Evolutionary conservation across 345 rosid genomes (phyloP).

Genomic region (Viola odorata): DNA sequence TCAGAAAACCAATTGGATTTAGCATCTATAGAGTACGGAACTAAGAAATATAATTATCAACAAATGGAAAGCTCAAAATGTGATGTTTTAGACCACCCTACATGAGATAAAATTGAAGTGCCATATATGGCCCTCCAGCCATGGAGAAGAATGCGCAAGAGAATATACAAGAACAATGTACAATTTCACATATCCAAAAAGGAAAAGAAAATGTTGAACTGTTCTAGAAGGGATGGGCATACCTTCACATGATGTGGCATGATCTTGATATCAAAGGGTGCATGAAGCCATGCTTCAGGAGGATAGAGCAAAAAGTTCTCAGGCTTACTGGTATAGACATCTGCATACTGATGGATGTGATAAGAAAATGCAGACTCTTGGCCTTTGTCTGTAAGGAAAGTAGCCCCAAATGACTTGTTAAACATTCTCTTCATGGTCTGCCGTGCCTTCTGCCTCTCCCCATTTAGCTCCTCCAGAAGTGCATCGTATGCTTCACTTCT

Average conservation of each 20-base stretch:
- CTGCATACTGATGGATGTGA: constrained; percentile 73
- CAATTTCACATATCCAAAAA: too few species aligned
- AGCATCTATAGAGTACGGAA: too few species aligned
- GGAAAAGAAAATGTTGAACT: too few species aligned
- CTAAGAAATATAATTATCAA: too few species aligned
- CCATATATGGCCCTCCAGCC: too few species aligned
- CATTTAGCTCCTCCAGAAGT: constrained; percentile 66
- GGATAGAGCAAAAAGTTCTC: constrained; percentile 76
- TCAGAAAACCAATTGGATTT: too few species aligned
- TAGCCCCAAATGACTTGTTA: constrained; percentile 18
- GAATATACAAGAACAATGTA: too few species aligned
- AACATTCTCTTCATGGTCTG: constrained; percentile 74
- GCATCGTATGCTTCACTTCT: constrained; percentile 45
- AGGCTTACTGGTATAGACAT: constrained; percentile 85
- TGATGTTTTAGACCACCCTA: too few species aligned
- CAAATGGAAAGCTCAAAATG: too few species aligned
- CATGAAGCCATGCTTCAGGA: constrained; percentile 96
- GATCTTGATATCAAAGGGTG: constrained; percentile 79
- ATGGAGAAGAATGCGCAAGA: too few species aligned
- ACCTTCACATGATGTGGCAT: constrained; percentile 99
- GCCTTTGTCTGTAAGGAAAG: not conserved
- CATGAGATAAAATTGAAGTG: too few species aligned
- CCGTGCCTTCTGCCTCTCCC: constrained; percentile 14
- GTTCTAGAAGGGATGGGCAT: too few species aligned
- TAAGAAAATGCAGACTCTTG: not conserved